Evolutionary conservation across 805 yeast species (phyloP), one percentile per base, ranked within the genome.

Genomic region (Scheffersomyces amazonensis): DNA sequence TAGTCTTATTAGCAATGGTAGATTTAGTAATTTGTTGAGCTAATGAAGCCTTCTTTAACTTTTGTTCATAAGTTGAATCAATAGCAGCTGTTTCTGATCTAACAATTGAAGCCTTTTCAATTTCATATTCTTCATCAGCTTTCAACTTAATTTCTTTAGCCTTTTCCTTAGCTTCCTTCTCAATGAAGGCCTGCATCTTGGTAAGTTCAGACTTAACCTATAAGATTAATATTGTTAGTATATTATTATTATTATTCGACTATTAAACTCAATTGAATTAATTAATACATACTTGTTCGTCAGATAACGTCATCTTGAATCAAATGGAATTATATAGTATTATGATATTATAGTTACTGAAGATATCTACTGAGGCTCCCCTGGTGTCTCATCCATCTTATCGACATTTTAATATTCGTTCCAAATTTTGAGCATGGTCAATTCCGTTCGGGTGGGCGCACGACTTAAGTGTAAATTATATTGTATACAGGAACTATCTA

Each of bases 111-210:
- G 96, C 91, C 75, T 93, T 93, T 64, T 93, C 99, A 56, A 93
- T 90, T 67, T 93, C 98, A 62, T 91, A 93, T 71, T 93, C 99
- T 67, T 93, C 99, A 62, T 95, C 96, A 31, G 98, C 96, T 73
- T 93, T 95, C 56, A 93, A 75, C 62, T 77, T 82, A 59, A 93
- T 89, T 68, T 93, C 99, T 64, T 87, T 87, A 50, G 98, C 96
- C 72, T 93, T 93, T 66, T 93, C 99, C 57, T 90, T 95, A 28
- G 99, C 99, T 72, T 93, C 99, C 78, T 91, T 93, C 71, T 85
- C 87, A 78, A 93, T 93, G 81, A 93, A 93, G 60, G 95, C 90
- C 63, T 91, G 96, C 97, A 93, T 93, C 75, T 93, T 93, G 64
- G 83, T 82, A 66, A 93, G 86, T 74, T 93, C 99, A 53, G 88